phyloP scores from a whole-genome alignment of 192 early-diverging fungal genomes.

The Linnemannia zychae region DNA sequence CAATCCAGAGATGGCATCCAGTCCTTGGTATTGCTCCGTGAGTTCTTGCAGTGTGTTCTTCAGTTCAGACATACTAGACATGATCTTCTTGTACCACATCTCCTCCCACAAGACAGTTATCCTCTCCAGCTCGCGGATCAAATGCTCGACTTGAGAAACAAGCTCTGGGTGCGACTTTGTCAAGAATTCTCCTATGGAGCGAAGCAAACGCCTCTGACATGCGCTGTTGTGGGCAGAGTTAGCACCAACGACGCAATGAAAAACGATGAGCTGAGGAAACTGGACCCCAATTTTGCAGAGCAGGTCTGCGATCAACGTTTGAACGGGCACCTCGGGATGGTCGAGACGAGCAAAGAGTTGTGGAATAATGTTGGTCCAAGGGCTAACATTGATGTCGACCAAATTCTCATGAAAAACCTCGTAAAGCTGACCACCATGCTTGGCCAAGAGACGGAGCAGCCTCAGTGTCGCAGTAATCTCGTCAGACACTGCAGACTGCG shows the following conservation, averaged over 20 bases:
- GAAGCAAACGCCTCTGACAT: slow-evolving; percentile 54
- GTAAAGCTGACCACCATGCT: slow-evolving; percentile 69
- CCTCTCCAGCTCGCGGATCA: slow-evolving; percentile 74
- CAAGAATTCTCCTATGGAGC: slow-evolving; percentile 56
- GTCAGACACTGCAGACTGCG: slow-evolving; percentile 53
- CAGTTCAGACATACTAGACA: slow-evolving; percentile 65
- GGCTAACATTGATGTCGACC: slow-evolving; percentile 49
- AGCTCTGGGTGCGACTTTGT: slow-evolving; percentile 55
- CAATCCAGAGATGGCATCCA: slow-evolving; percentile 60
- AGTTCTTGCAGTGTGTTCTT: slow-evolving; percentile 68
- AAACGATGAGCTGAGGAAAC: slow-evolving; percentile 77
- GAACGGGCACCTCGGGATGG: slow-evolving; percentile 72
- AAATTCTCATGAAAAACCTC: slow-evolving; percentile 58
- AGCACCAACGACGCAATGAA: slow-evolving; percentile 71
- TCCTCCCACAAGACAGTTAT: slow-evolving; percentile 89
- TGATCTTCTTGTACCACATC: slow-evolving; percentile 79
- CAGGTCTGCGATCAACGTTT: slow-evolving; percentile 64
- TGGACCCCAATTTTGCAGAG: slow-evolving; percentile 70
- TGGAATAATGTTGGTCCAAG: slow-evolving; percentile 79
- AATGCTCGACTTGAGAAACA: slow-evolving; percentile 64
- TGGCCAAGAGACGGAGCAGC: slow-evolving; percentile 72
- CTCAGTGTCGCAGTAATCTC: slow-evolving; percentile 72
- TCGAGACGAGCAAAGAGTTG: slow-evolving; percentile 82
- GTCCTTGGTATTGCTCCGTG: slow-evolving; percentile 65
- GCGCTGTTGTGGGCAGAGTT: slow-evolving; percentile 59